Percentiles rank a stretch among this genome's conserved stretches.
These are phyloP conservation scores for Botryosphaeria dothidea DNA, from an alignment of 2,329 filamentous ascomycete genomes.

Conservation along the genomic window DNA sequence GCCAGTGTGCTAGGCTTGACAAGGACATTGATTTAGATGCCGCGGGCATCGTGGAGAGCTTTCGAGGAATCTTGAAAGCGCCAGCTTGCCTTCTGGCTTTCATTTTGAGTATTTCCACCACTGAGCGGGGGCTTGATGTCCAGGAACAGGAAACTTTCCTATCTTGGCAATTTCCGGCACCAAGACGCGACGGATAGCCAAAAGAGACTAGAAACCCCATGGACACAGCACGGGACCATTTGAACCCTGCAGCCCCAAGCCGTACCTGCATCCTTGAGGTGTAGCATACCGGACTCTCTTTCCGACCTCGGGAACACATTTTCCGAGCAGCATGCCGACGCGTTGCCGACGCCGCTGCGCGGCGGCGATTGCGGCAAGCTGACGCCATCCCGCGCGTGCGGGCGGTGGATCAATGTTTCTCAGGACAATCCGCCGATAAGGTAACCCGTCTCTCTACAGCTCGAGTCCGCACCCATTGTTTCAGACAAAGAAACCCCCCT, in stretches of 20 bases:
- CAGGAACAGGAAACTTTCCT: too few species aligned
- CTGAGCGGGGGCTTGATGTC: too few species aligned
- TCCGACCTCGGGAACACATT: conserved; percentile 7
- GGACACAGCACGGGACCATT: neutral
- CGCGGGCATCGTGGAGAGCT: too few species aligned
- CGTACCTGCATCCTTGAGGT: neutral
- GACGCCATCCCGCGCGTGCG: conserved; percentile 14
- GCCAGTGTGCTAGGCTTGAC: too few species aligned
- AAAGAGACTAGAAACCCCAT: neutral
- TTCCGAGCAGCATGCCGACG: neutral
- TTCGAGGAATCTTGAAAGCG: too few species aligned
- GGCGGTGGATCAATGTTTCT: conserved; percentile 3
- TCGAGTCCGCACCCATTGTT: neutral
- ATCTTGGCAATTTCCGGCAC: neutral
- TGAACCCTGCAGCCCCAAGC: neutral
- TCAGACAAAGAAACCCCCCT: neutral
- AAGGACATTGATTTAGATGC: too few species aligned
- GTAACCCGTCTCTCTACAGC: neutral
- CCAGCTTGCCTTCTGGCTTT: too few species aligned
- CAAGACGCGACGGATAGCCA: neutral
- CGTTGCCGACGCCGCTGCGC: neutral
- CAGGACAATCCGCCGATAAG: neutral
- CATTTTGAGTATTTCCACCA: too few species aligned
- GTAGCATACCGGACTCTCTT: neutral
- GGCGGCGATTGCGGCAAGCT: neutral